These are phyloP conservation scores for Zarea fungicola DNA, from an alignment of 2,329 filamentous ascomycete species.

Conservation along the genomic window DNA sequence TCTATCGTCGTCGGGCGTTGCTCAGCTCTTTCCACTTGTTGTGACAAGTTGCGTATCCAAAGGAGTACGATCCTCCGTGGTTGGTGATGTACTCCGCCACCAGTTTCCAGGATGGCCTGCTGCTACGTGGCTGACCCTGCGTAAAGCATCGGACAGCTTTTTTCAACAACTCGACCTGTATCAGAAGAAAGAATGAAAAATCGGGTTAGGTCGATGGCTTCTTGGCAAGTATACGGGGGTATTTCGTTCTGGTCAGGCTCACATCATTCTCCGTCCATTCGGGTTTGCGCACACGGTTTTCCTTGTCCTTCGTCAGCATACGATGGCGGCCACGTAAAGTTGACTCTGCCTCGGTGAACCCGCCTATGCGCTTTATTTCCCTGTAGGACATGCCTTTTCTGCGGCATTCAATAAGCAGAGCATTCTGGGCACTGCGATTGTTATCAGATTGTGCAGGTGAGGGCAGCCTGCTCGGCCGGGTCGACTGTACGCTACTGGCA, in stretches of 20 bases:
- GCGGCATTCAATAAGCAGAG: slow-evolving; percentile 49
- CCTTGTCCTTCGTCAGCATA: slow-evolving; percentile 58
- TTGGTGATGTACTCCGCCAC: slow-evolving; percentile 49
- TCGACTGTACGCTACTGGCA: slow-evolving; percentile 2
- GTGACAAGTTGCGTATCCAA: slow-evolving; percentile 53
- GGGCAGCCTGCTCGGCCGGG: neutral
- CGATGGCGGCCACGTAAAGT: slow-evolving; percentile 66
- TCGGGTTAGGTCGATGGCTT: slow-evolving; percentile 4
- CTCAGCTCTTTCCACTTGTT: slow-evolving; percentile 50
- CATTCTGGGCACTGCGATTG: neutral
- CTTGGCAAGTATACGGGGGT: neutral
- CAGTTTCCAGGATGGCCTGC: slow-evolving; percentile 51
- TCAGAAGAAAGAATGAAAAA: neutral
- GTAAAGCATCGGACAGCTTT: slow-evolving; percentile 31
- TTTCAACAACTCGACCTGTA: slow-evolving; percentile 40
- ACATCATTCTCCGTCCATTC: slow-evolving; percentile 61
- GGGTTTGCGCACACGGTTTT: slow-evolving; percentile 59
- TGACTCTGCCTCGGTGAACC: slow-evolving; percentile 61
- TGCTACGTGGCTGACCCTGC: slow-evolving; percentile 22
- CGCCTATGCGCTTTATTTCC: slow-evolving; percentile 52
- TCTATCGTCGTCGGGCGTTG: neutral
- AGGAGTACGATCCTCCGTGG: slow-evolving; percentile 52
- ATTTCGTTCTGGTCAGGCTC: slow-evolving; percentile 30
- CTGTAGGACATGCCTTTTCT: slow-evolving; percentile 56
- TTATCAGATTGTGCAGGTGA: neutral